Evolutionary conservation across 192 early-diverging fungal species (phyloP).

Genomic region (Pecoramyces ruminantium): DNA sequence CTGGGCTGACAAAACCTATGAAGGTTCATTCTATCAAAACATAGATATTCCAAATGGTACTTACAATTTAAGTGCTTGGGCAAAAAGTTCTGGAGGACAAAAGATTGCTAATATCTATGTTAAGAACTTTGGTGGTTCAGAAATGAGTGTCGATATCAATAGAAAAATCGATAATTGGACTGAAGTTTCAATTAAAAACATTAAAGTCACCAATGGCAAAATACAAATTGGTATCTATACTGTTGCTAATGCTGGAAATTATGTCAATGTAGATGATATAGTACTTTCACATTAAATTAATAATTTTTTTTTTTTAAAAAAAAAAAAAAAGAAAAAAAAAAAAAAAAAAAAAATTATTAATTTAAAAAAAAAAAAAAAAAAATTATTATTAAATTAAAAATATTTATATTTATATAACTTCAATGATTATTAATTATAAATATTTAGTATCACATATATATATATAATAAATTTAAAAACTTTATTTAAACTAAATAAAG

Average conservation of each 20-base stretch:
- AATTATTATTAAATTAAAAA: too few relatives aligned
- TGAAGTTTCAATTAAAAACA: not conserved
- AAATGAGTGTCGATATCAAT: not conserved
- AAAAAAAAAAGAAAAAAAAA: too few relatives aligned
- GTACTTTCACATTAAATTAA: not conserved
- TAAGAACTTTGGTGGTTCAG: not conserved
- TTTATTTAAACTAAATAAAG: too few relatives aligned
- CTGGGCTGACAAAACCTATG: not conserved
- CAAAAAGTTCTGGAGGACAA: not conserved
- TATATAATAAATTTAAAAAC: too few relatives aligned
- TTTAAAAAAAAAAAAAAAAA: too few relatives aligned
- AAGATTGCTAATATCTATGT: not conserved
- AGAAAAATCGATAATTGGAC: not conserved
- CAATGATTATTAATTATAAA: too few relatives aligned
- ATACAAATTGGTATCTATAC: not conserved
- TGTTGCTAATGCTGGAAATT: not conserved
- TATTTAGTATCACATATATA: too few relatives aligned
- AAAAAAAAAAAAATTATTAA: too few relatives aligned
- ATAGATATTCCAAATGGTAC: not conserved
- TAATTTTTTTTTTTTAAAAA: too few relatives aligned
- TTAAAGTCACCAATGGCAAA: not conserved
- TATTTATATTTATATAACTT: too few relatives aligned
- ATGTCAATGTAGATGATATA: not conserved
- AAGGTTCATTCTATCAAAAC: not conserved
- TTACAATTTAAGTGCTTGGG: not conserved